Base-by-base conservation (phyloP, 208 protist species). In the Acanthamoeba royreba region DNA sequence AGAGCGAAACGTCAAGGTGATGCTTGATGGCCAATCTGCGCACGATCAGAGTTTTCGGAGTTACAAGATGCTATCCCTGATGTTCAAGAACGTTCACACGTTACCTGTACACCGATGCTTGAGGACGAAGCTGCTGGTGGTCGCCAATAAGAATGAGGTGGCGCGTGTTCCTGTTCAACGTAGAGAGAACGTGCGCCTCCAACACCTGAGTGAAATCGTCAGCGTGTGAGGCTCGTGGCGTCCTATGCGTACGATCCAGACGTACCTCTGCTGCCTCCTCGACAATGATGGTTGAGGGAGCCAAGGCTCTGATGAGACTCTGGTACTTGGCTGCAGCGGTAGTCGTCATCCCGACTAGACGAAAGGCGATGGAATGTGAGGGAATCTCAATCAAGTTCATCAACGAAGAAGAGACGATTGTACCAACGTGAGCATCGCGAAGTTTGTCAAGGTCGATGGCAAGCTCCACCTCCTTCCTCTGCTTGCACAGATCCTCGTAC, bases 91-190 rank as follows among this genome's bases (percentile, higher is more conserved):
- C 13, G 22, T 5, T 90, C n/a, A 55, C 25, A 2, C 49, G 13
- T 1, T 93, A 58, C 53, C 87, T 45, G 22, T 95, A 95, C 9
- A 95, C 94, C 0, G 52, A 35, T 13, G 47, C 55, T 4, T 93
- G 55, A 4, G 95, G 95, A 35, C 91, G 85, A 31, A 96, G 52
- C 92, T 97, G 96, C 69, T 96, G 52, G 69, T 97, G 94, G 85
- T 97, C 95, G 46, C 96, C 95, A 77, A 97, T 95, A 42, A 97
- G 81, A 45, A 97, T 92, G 1, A 97, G 58, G 79, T 96, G 95
- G n/a, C 94, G 49, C 17, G 79, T 95, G 3, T 45, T 40, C 35
- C 28, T 9, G 4, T 47, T 92, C 5, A 97, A 35, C 8, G 95
- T 55, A 2, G 94, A 45, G 45, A 97, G 19, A 0, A 97, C 85